A percentile compares a stretch with the other conserved stretches of the same genome.
phyloP scores from a whole-genome alignment of 768 basidiomycete genomes.

The Holtermannia corniformis region DNA sequence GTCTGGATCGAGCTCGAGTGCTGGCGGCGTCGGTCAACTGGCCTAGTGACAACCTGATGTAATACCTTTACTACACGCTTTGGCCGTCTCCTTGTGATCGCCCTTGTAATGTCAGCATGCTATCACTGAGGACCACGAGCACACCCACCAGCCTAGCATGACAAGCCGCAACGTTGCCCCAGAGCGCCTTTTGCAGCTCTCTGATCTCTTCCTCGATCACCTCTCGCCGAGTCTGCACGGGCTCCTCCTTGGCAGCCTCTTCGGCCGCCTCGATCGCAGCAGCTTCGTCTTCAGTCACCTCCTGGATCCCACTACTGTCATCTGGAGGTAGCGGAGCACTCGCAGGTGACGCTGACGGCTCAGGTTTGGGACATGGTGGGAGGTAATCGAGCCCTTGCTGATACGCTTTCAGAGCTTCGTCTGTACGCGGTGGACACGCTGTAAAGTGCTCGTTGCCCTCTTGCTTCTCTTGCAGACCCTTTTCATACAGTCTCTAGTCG shows the following conservation, averaged over 20 bases:
- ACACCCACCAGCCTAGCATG: slow-evolving; percentile 61
- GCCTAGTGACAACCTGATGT: slow-evolving; percentile 11
- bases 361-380: slow-evolving; percentile 42
- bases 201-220: slow-evolving; percentile 48
- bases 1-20: slow-evolving; percentile 70
- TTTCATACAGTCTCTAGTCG: slow-evolving; percentile 45
- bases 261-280: slow-evolving; percentile 20
- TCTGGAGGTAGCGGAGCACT: background rate
- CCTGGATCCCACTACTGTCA: slow-evolving; percentile 21
- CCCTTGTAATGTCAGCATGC: slow-evolving; percentile 47
- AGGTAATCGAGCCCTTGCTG: slow-evolving; percentile 57
- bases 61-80: slow-evolving; percentile 67
- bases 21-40: slow-evolving; percentile 43
- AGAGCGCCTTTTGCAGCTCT: slow-evolving; percentile 60
- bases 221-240: slow-evolving; percentile 22
- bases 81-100: slow-evolving; percentile 67
- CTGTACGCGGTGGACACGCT: slow-evolving; percentile 49
- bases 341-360: slow-evolving; percentile 4
- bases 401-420: slow-evolving; percentile 63
- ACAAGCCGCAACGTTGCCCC: slow-evolving; percentile 85
- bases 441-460: slow-evolving; percentile 71
- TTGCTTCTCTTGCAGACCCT: slow-evolving; percentile 57
- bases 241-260: slow-evolving; percentile 7
- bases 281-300: slow-evolving; percentile 37
- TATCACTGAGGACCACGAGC: background rate